Evolutionary conservation across 257 asterid species (phyloP).

Genomic region (Plectranthus barbatus): DNA sequence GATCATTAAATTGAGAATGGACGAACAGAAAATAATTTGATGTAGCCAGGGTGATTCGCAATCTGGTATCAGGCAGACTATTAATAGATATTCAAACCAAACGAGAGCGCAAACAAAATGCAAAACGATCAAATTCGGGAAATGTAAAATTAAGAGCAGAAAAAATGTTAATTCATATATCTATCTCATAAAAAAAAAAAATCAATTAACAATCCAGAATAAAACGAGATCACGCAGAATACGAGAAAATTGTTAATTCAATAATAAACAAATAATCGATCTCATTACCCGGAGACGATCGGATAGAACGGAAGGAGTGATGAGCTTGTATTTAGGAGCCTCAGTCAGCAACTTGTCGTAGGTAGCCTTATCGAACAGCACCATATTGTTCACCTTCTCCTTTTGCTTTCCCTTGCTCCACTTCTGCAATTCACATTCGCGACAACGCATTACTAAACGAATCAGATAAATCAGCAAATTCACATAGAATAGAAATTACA

Average conservation of each 20-base stretch:
- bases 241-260: too few relatives aligned
- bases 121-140: neutral
- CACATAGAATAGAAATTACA: neutral
- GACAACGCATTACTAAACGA: neutral
- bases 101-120: neutral
- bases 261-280: too few relatives aligned
- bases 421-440: slow-evolving; percentile 17
- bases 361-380: slow-evolving; percentile 71
- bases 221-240: neutral
- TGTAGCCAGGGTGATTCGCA: too few relatives aligned
- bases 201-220: neutral
- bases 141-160: neutral
- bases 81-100: neutral
- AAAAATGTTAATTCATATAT: neutral
- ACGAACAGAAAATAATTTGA: too few relatives aligned
- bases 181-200: neutral
- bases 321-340: slow-evolving; percentile 89
- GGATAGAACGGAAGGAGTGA: slow-evolving; percentile 85
- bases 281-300: slow-evolving; percentile 78
- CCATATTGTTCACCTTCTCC: slow-evolving; percentile 98
- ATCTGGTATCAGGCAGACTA: neutral
- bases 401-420: slow-evolving; percentile 92
- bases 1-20: too few relatives aligned
- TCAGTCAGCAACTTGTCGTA: slow-evolving; percentile 76
- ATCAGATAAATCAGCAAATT: neutral